Evolutionary conservation across 208 protist genomes (phyloP), one percentile per base, ranked within the genome.

Genomic region (Leishmania lainsoni): DNA sequence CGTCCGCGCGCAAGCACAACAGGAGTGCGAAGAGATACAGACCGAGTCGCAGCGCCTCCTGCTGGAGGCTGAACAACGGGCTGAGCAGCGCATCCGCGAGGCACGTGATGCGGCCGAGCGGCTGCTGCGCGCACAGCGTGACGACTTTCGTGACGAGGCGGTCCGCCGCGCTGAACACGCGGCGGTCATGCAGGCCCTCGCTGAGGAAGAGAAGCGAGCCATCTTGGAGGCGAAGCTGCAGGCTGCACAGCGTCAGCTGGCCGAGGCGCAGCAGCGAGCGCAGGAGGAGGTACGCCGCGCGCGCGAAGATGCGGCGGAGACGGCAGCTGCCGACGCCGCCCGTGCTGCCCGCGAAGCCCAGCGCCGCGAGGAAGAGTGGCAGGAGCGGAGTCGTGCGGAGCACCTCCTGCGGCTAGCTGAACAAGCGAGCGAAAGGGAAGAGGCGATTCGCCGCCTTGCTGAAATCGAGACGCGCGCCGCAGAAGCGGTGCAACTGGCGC

Each of bases 161-260:
- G 81, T 85, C 39, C 86, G 87, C 26, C 76, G 87, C 48, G 86
- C 83, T 29, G 87, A 90, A 54, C 84, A 93, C 70, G 89, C 86
- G 10, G 87, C 79, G 3, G 75, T 81, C 14, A 79, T 92, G 83
- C 87, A 84, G 49, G 78, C 77, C 17, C 83, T 93, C 54, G 83
- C 85, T 51, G 88, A 90, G 74, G 89, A 93, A 54, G 86, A 94
- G 79, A 59, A 86, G 73, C 81, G 84, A 10, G 86, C 86, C 12
- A 65, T 90, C 56, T 75, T 93, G 35, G 87, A 93, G 68, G 89
- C 89, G 71, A 84, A 92, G 78, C 78, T 94, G 73, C 75, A 86
- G 48, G 92, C 89, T 4, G 89, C 92, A 1, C 84, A 93, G 79
- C 83, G 83, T 3, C 85, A 89, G 54, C 75, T 95, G 72, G 83